These are phyloP conservation scores for Russula griseocarnosa DNA, from an alignment of 768 basidiomycete species.

Conservation along the genomic window DNA sequence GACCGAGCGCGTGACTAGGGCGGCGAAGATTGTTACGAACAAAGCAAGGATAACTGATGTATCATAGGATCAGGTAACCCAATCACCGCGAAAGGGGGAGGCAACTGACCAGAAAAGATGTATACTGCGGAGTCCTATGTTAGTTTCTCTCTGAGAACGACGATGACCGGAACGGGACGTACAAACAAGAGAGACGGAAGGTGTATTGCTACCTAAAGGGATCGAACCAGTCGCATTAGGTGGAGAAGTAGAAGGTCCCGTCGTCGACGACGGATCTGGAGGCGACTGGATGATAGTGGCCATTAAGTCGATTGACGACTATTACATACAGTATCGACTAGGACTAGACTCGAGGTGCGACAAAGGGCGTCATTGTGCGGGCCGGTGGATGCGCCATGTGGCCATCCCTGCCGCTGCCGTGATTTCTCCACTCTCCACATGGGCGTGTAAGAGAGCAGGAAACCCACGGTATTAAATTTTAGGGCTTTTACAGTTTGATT, in stretches of 20 bases:
- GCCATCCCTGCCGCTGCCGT: no score
- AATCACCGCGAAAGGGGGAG: not conserved
- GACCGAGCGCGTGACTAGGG: slow-evolving; percentile 15
- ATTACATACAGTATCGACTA: no score
- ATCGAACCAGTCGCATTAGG: no score
- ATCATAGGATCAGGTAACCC: not conserved
- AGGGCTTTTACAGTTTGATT: no score
- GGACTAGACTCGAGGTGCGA: no score
- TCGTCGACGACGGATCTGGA: not conserved
- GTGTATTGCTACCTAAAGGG: not conserved
- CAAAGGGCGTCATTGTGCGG: not conserved
- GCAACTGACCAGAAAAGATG: slow-evolving; percentile 6
- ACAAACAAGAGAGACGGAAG: slow-evolving; percentile 11
- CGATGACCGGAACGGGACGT: not conserved
- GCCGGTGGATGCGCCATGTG: no score
- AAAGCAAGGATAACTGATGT: not conserved
- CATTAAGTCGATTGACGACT: not conserved
- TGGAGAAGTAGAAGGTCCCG: not conserved
- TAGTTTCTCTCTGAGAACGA: not conserved
- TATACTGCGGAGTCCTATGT: slow-evolving; percentile 11
- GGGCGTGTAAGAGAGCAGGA: no score
- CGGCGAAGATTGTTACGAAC: slow-evolving; percentile 1
- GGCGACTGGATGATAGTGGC: not conserved
- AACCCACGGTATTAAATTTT: not conserved
- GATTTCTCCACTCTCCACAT: no score